These are phyloP conservation scores for Alternaria sp. DNA, from an alignment of 2,329 filamentous ascomycete genomes.

Conservation along the genomic window DNA sequence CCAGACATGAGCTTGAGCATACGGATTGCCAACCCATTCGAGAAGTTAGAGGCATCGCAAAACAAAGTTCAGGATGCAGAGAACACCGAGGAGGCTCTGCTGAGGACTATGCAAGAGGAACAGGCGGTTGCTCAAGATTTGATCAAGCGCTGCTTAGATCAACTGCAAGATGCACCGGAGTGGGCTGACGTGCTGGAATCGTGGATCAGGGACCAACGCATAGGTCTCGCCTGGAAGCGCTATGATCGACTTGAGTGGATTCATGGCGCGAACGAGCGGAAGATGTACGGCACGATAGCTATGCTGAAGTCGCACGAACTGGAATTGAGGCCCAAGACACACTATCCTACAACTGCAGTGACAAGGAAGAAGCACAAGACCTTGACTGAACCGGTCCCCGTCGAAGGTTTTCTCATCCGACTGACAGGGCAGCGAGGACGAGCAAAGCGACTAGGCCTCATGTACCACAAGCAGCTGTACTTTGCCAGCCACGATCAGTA, in stretches of 20 bases:
- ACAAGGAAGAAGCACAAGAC: constrained; percentile 49
- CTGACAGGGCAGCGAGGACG: constrained; percentile 68
- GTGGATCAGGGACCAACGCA: constrained; percentile 65
- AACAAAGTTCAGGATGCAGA: constrained; percentile 51
- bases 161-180: constrained; percentile 62
- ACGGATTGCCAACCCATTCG: constrained; percentile 66
- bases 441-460: constrained; percentile 63
- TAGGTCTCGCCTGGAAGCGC: constrained; percentile 72
- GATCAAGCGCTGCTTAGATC: constrained; percentile 63
- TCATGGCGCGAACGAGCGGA: constrained; percentile 68
- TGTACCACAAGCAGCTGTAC: constrained; percentile 70
- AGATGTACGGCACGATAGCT: constrained; percentile 72
- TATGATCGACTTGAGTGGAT: constrained; percentile 74
- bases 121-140: constrained; percentile 63
- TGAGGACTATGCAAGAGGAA: constrained; percentile 57
- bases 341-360: constrained; percentile 63
- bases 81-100: constrained; percentile 55
- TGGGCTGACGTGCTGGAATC: constrained; percentile 65
- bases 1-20: constrained; percentile 68
- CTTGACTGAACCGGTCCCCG: constrained; percentile 64
- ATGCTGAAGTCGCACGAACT: constrained; percentile 72
- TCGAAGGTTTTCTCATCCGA: constrained; percentile 71
- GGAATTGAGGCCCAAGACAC: constrained; percentile 68
- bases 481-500: constrained; percentile 69
- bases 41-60: constrained; percentile 55